Conservation (phyloP, 495 filamentous ascomycete genomes). For the Trichoderma parareesei region DNA sequence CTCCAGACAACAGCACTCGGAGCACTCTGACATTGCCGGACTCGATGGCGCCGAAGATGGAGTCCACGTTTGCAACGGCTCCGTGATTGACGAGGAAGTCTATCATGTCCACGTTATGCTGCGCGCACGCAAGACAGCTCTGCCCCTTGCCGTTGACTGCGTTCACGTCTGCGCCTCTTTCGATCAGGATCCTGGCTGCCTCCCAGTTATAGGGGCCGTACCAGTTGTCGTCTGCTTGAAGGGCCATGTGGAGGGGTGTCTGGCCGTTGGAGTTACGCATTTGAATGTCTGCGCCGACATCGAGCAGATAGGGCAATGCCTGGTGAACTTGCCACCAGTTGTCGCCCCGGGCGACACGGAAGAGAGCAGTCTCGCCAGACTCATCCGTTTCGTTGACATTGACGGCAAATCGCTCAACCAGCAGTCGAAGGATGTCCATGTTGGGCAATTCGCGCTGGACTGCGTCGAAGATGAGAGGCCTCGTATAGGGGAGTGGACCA, state of each 20-base stretch:
- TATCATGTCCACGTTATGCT: not conserved
- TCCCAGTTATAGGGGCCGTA: conserved; percentile 16
- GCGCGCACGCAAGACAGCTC: conserved; percentile 17
- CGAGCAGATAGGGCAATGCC: conserved; percentile 35
- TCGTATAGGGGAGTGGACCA: conserved; percentile 13
- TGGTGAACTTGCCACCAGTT: conserved; percentile 38
- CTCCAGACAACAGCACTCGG: not conserved
- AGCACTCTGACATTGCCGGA: conserved; percentile 31
- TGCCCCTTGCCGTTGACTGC: conserved; percentile 20
- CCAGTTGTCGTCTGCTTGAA: conserved; percentile 7
- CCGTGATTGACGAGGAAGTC: not conserved
- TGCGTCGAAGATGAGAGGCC: conserved; percentile 25
- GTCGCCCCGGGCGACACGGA: conserved; percentile 26
- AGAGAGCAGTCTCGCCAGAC: conserved; percentile 27
- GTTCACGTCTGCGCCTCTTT: conserved; percentile 32
- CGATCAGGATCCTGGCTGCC: conserved; percentile 24
- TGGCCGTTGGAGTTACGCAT: conserved; percentile 25
- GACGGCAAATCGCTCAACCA: conserved; percentile 32
- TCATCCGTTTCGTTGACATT: conserved; percentile 25
- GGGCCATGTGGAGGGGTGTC: conserved; percentile 35
- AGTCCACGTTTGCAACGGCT: not conserved
- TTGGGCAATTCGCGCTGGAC: conserved; percentile 29
- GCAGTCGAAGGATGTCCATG: conserved; percentile 31
- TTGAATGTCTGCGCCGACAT: conserved; percentile 34
- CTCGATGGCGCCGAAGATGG: conserved; percentile 16